phyloP scores from a whole-genome alignment of 1,139 yeast species.

The Diutina sp. region DNA sequence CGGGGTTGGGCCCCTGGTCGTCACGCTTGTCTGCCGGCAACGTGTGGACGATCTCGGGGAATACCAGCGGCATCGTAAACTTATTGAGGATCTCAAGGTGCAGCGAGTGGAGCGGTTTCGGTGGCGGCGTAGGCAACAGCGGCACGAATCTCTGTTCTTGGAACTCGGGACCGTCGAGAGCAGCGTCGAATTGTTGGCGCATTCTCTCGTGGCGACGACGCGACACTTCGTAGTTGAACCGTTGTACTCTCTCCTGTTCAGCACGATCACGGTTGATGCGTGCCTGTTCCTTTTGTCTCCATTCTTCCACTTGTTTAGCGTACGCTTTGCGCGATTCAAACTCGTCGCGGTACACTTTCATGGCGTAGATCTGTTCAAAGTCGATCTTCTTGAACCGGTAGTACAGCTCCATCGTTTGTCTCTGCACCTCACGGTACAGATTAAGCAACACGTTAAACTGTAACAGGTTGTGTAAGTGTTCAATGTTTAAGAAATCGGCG shows the following conservation, averaged over 20 bases:
- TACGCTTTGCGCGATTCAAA: constrained; percentile 7
- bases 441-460: constrained; percentile 30
- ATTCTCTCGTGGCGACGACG: constrained; percentile 5
- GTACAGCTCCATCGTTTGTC: constrained; percentile 28
- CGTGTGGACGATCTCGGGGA: constrained; percentile 19
- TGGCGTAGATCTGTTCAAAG: constrained; percentile 22
- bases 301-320: background rate
- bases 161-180: constrained; percentile 1
- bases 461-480: constrained; percentile 30
- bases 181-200: background rate
- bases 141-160: constrained; percentile 3
- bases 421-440: constrained; percentile 27
- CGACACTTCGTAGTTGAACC: background rate
- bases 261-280: background rate
- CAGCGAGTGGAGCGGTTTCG: constrained; percentile 4
- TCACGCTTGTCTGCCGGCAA: constrained; percentile 25
- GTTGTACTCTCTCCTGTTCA: background rate
- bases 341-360: constrained; percentile 7
- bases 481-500: constrained; percentile 28
- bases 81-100: constrained; percentile 11
- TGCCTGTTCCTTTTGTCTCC: background rate
- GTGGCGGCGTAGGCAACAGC: background rate
- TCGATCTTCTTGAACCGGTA: constrained; percentile 27
- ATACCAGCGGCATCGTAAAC: constrained; percentile 22
- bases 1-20: constrained; percentile 9